Percentiles rank a stretch among this genome's conserved stretches.
These are phyloP conservation scores for Ogataea nitratoaversa DNA, from an alignment of 805 yeast species.

Conservation along the genomic window DNA sequence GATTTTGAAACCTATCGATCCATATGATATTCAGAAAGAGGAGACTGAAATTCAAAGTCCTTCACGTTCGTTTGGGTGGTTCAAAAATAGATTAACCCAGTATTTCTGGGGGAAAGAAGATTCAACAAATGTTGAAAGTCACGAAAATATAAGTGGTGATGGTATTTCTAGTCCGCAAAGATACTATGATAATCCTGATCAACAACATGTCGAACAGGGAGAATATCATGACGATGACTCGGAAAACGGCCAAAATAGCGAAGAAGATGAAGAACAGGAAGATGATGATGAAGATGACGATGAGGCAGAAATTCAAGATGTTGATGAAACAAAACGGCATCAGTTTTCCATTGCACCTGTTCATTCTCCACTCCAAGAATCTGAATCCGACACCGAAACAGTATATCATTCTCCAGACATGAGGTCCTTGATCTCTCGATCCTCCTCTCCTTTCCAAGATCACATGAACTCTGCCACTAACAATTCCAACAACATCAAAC, in stretches of 20 bases:
- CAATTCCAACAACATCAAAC: too few relatives aligned
- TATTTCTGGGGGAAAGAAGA: constrained; percentile 6
- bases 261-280: neutral
- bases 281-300: neutral
- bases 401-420: constrained; percentile 26
- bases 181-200: neutral
- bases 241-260: neutral
- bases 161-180: neutral
- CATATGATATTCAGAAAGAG: constrained; percentile 17
- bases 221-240: neutral
- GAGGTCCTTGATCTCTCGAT: constrained; percentile 16
- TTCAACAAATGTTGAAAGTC: neutral
- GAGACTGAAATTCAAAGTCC: constrained; percentile 6
- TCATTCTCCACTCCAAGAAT: constrained; percentile 7
- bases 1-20: constrained; percentile 57
- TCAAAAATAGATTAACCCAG: constrained; percentile 18
- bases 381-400: constrained; percentile 21
- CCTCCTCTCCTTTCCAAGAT: constrained; percentile 15
- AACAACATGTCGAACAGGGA: neutral
- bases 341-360: too few relatives aligned
- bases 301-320: neutral
- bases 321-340: neutral
- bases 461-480: too few relatives aligned
- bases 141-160: neutral
- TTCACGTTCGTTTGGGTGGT: constrained; percentile 22